Evolutionary conservation across 352 stramenopile species (phyloP).

Genomic region (Globisporangium ultimum): DNA sequence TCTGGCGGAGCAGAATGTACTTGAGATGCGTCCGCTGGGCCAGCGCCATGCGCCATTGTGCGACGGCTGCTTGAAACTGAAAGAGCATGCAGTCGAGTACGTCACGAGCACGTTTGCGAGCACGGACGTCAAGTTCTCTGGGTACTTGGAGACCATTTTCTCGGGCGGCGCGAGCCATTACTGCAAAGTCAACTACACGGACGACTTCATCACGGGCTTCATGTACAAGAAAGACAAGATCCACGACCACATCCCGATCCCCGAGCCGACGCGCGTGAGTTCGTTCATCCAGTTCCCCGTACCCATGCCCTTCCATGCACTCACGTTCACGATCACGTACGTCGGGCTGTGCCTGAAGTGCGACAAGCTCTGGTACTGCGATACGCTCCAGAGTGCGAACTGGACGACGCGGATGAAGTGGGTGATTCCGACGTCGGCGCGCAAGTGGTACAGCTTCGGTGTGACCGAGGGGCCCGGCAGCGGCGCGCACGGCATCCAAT

Average conservation of each 20-base stretch:
- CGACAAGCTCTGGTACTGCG: slow-evolving; percentile 88
- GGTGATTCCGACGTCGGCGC: slow-evolving; percentile 82
- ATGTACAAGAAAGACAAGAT: slow-evolving; percentile 92
- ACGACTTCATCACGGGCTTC: slow-evolving; percentile 86
- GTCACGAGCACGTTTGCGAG: slow-evolving; percentile 60
- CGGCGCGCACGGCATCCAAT: slow-evolving; percentile 81
- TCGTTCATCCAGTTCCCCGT: slow-evolving; percentile 89
- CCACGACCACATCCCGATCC: slow-evolving; percentile 86
- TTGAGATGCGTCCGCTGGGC: slow-evolving; percentile 81
- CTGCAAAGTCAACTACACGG: slow-evolving; percentile 81
- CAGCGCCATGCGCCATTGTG: slow-evolving; percentile 78
- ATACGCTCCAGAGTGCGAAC: slow-evolving; percentile 79
- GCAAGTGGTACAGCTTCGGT: slow-evolving; percentile 88
- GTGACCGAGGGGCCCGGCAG: slow-evolving; percentile 73
- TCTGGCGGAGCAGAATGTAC: slow-evolving; percentile 72
- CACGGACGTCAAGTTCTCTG: slow-evolving; percentile 61
- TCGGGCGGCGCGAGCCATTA: slow-evolving; percentile 73
- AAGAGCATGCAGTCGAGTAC: slow-evolving; percentile 76
- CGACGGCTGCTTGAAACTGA: slow-evolving; percentile 77
- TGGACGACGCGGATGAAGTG: slow-evolving; percentile 89
- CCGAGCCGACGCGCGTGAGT: slow-evolving; percentile 78
- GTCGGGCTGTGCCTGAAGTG: slow-evolving; percentile 85
- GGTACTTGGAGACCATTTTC: slow-evolving; percentile 85
- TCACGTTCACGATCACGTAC: slow-evolving; percentile 85
- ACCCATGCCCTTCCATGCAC: slow-evolving; percentile 84